Evolutionary conservation across 768 basidiomycete genomes (phyloP).

Genomic region (Lactarius psammicola): DNA sequence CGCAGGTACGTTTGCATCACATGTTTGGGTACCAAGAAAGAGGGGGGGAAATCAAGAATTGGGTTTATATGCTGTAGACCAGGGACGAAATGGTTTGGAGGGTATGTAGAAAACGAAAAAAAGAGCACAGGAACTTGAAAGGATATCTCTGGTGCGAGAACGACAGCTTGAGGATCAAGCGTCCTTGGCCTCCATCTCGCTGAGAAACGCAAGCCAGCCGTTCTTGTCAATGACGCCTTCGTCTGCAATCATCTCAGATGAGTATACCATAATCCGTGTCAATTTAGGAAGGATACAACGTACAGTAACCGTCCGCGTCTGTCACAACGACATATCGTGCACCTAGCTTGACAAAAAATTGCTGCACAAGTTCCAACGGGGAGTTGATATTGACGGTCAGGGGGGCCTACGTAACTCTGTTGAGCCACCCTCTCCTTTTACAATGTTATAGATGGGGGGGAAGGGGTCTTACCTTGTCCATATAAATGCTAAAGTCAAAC

Average conservation of each 20-base stretch:
- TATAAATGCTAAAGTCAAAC: constrained; percentile 83
- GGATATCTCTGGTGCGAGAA: not conserved
- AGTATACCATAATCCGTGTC: not conserved
- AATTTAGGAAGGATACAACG: constrained; percentile 32
- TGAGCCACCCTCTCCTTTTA: not conserved
- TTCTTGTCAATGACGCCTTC: constrained; percentile 94
- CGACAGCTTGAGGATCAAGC: not conserved
- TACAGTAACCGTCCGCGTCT: constrained; percentile 80
- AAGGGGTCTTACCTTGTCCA: constrained; percentile 85
- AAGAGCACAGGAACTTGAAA: not conserved
- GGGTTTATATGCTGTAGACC: not conserved
- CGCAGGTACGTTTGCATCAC: not conserved
- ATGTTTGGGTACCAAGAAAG: not conserved
- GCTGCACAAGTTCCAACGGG: constrained; percentile 89
- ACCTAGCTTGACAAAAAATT: constrained; percentile 92
- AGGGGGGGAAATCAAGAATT: not conserved
- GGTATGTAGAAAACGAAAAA: not conserved
- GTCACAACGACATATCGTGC: constrained; percentile 86
- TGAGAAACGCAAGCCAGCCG: constrained; percentile 86
- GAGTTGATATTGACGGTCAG: constrained; percentile 80
- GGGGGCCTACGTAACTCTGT: constrained; percentile 59
- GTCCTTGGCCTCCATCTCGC: constrained; percentile 56
- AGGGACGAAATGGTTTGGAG: not conserved
- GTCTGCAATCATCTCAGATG: constrained; percentile 45
- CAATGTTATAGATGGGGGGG: constrained; percentile 12